Conservation (phyloP, 352 stramenopile genomes). For the Blastocystis sp. region DNA sequence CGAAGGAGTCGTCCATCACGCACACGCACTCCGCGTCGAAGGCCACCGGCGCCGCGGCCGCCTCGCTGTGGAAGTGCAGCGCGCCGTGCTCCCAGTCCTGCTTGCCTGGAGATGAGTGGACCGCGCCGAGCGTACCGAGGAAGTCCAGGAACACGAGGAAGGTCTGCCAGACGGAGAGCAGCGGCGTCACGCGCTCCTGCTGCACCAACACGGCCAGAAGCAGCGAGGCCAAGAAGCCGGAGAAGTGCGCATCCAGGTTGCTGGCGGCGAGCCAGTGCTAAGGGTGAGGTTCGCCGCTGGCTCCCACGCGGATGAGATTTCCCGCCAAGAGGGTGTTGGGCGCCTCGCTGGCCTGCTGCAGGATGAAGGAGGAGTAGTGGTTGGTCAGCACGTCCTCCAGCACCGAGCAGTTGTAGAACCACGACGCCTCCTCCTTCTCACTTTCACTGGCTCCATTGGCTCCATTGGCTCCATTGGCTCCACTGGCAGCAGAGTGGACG, state of each 20-base stretch:
- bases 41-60: not conserved
- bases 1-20: constrained; percentile 31
- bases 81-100: constrained; percentile 8
- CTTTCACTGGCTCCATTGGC: too few relatives aligned
- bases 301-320: constrained; percentile 8
- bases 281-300: not conserved
- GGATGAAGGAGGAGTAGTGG: constrained; percentile 33
- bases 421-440: not conserved
- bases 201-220: constrained; percentile 4
- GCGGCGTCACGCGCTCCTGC: not conserved
- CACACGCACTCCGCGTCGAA: not conserved
- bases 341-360: not conserved
- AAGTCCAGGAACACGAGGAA: constrained; percentile 29
- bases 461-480: not conserved
- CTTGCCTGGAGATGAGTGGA: not conserved
- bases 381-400: constrained; percentile 35
- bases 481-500: not conserved
- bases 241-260: constrained; percentile 28
- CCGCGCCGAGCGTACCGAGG: not conserved
- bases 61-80: constrained; percentile 16
- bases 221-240: constrained; percentile 18
- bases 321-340: not conserved
- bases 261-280: constrained; percentile 43
- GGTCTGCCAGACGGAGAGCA: constrained; percentile 19
- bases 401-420: constrained; percentile 54